Evolutionary conservation across 441 rosid genomes (phyloP).

Genomic region (Pelargonium cotyledonis): DNA sequence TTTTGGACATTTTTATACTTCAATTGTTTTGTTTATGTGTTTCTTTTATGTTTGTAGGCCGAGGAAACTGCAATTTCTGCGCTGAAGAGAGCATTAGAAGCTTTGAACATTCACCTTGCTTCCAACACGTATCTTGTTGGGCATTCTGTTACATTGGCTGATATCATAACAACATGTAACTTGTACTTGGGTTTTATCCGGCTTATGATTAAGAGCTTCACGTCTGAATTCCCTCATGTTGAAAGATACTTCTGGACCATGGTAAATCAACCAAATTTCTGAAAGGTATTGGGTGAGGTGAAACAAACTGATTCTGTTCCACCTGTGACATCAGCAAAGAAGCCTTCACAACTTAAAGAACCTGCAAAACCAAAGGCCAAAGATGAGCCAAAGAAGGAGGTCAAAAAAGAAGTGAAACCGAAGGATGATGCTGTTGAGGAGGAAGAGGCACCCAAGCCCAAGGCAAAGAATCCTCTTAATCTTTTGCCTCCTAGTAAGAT

Average conservation of each 20-base stretch:
- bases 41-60: constrained; percentile 24
- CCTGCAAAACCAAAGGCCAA: constrained; percentile 49
- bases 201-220: constrained; percentile 1
- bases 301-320: constrained; percentile 61
- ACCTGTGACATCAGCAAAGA: constrained; percentile 26
- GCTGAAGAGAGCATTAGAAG: constrained; percentile 67
- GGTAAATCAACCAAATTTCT: constrained; percentile 81
- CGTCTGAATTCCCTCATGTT: constrained; percentile 61
- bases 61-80: constrained; percentile 78
- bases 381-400: constrained; percentile 3
- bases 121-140: constrained; percentile 79
- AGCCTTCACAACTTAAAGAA: constrained; percentile 9
- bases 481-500: constrained; percentile 37
- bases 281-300: constrained; percentile 65
- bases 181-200: constrained; percentile 54
- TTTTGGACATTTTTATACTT: neutral
- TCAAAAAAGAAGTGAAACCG: constrained; percentile 28
- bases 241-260: constrained; percentile 97
- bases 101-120: constrained; percentile 61
- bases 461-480: constrained; percentile 11
- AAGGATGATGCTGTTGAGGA: constrained; percentile 55
- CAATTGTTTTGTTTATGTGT: neutral
- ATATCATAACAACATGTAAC: constrained; percentile 68
- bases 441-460: constrained; percentile 52
- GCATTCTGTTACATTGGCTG: constrained; percentile 74